Evolutionary conservation across 805 yeast species (phyloP).

Genomic region (Novakomyces olei): DNA sequence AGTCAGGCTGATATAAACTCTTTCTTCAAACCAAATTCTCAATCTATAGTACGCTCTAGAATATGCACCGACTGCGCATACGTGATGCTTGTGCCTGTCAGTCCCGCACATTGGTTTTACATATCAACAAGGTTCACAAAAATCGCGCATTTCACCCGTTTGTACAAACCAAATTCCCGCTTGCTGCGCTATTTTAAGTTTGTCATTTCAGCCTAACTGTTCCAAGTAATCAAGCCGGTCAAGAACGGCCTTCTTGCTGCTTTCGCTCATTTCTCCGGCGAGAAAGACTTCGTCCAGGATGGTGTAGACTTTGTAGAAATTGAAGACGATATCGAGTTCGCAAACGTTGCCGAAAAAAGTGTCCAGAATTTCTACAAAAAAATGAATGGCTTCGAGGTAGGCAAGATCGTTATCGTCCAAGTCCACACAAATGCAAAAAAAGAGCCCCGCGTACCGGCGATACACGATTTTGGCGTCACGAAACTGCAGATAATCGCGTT

Average conservation of each 20-base stretch:
- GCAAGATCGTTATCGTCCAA: constrained; percentile 60
- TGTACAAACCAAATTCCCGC: no score
- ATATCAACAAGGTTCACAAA: no score
- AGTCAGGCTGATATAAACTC: no score
- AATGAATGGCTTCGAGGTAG: constrained; percentile 63
- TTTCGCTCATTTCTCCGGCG: constrained; percentile 81
- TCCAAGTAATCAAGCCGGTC: constrained; percentile 46
- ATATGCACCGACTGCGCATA: no score
- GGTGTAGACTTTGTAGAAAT: constrained; percentile 62
- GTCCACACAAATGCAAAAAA: constrained; percentile 67
- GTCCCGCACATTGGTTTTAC: no score
- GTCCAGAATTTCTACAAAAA: constrained; percentile 75
- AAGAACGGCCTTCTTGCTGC: constrained; percentile 45
- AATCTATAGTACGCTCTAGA: no score
- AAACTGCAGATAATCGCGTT: constrained; percentile 16
- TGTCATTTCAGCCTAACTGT: constrained; percentile 32
- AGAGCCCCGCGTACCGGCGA: constrained; percentile 77
- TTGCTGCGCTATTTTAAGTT: no score
- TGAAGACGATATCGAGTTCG: constrained; percentile 80
- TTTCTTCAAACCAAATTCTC: no score
- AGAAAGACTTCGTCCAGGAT: constrained; percentile 70
- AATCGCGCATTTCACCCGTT: no score
- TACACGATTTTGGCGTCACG: constrained; percentile 51
- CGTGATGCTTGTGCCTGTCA: no score
- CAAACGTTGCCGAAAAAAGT: constrained; percentile 75